Evolutionary conservation across 148 eudicot genomes (phyloP), one percentile per base, ranked within the genome.

Genomic region (Cornus suecica): DNA sequence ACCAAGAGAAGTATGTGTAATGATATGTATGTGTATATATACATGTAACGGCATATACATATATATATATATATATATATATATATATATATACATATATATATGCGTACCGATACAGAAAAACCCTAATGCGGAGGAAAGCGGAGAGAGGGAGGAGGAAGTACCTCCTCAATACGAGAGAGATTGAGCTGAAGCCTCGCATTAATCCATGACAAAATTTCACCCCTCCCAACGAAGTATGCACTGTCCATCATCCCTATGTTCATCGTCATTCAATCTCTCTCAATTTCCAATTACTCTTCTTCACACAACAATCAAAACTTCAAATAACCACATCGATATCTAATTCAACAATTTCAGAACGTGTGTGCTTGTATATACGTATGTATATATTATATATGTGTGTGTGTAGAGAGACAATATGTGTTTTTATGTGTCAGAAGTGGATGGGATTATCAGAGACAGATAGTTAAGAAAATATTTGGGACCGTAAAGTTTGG

Each of bases 221-320:
- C 98, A 77, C 89, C 90, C 78, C 98, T 87, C 31, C 98, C 98
- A 71, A 92, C 98, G 69, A 94, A 94, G 82, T 94, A 94, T 8
- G 95, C 98, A 70, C 97, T 80, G 41, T 92, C 98, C 98, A 94
- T 94, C 74, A 94, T 94, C 84, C 98, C 97, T 14, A 94, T 90
- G 20, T 89, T 92, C 22, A 90, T 78, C 68, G 97, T 92, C 97
- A 90, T 94, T 75, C 97, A 90, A 92, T 75, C 54, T 31, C 70
- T 62, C 54, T 42, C 24, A 62, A 26, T 42, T 20, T 73, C 52
- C 64, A 71, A 58, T 22, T 14, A 16, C 23, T 14, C 0, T 58
- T 20, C 62, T 58, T 58, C 62, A 58, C 62, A n/a, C n/a, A 22
- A 18, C 22, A 58, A 58, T 58, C 62, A 58, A 58, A 20, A 5